Evolutionary conservation across 371 early-diverging fungal genomes (phyloP), one percentile per base, ranked within the genome.

Genomic region (Mucor piriformis): DNA sequence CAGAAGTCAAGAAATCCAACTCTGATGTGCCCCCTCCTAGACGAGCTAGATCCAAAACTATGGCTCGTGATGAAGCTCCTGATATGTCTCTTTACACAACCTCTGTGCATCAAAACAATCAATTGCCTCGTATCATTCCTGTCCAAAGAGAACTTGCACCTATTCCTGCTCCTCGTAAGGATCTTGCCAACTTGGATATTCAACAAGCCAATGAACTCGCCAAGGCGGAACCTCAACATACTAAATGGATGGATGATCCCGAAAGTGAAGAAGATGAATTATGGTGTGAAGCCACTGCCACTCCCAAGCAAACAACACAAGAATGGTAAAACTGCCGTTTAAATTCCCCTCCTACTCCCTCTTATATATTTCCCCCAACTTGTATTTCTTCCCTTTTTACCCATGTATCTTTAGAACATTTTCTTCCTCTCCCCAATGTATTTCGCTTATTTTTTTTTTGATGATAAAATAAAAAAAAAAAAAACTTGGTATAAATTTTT

Each of bases 161-260:
- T n/a, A 21, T 58, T 5, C 54, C 57, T 29, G 40, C 64, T 29
- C 50, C 65, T 37, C 65, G 59, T 29, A 59, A 59, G 48, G 34
- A 61, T 20, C n/a, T 23, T 5, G 42, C 23, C 2, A 25, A 6
- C 10, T 46, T 46, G 46, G 21, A 24, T 24, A 46, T n/a, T 21
- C n/a, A n/a, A n/a, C 32, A 15, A 35, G 38, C 47, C 6, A 40
- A n/a, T 16, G 16, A n/a, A 12, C 6, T n/a, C n/a, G 16, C 10
- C 21, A 23, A 49, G 34, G 27, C 24, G 23, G n/a, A n/a, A n/a
- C n/a, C n/a, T n/a, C 52, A 25, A n/a, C 43, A 55, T 54, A 72
- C 72, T 11, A 68, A 67, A 15, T 72, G 72, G 72, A 72, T 72
- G 72, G 72, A 72, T 33, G 72, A 72, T 59, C 72, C 72, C 25